phyloP scores from a whole-genome alignment of 768 basidiomycete species.

The Leccinellum rugosiceps region DNA sequence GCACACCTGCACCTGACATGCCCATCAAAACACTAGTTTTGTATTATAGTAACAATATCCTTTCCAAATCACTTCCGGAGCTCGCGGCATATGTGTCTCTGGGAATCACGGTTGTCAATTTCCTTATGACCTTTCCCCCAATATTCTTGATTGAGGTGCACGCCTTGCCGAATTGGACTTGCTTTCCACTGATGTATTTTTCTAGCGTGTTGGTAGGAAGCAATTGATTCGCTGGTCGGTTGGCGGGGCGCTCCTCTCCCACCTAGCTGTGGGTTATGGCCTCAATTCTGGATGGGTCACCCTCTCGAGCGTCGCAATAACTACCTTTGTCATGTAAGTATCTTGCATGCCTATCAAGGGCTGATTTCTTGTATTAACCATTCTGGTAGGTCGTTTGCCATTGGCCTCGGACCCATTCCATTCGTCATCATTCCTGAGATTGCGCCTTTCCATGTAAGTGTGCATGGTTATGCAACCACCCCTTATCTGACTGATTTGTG shows the following conservation, averaged over 20 bases:
- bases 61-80: slow-evolving; percentile 75
- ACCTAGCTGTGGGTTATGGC: slow-evolving; percentile 65
- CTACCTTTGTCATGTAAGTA: slow-evolving; percentile 72
- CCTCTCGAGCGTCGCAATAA: slow-evolving; percentile 69
- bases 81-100: slow-evolving; percentile 80
- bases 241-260: slow-evolving; percentile 60
- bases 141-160: slow-evolving; percentile 81
- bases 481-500: neutral
- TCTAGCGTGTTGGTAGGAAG: slow-evolving; percentile 70
- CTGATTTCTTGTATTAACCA: neutral
- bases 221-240: slow-evolving; percentile 66
- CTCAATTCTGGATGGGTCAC: slow-evolving; percentile 58
- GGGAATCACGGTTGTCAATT: slow-evolving; percentile 82
- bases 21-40: slow-evolving; percentile 51
- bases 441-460: slow-evolving; percentile 70
- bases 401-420: slow-evolving; percentile 89
- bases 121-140: slow-evolving; percentile 71
- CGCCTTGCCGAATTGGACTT: slow-evolving; percentile 2
- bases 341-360: slow-evolving; percentile 24
- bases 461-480: neutral
- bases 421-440: slow-evolving; percentile 93
- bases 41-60: slow-evolving; percentile 89
- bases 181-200: neutral
- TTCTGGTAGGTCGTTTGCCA: slow-evolving; percentile 69
- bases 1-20: neutral